phyloP scores from a whole-genome alignment of 495 filamentous ascomycete genomes.

The Aspergillus sparsus region DNA sequence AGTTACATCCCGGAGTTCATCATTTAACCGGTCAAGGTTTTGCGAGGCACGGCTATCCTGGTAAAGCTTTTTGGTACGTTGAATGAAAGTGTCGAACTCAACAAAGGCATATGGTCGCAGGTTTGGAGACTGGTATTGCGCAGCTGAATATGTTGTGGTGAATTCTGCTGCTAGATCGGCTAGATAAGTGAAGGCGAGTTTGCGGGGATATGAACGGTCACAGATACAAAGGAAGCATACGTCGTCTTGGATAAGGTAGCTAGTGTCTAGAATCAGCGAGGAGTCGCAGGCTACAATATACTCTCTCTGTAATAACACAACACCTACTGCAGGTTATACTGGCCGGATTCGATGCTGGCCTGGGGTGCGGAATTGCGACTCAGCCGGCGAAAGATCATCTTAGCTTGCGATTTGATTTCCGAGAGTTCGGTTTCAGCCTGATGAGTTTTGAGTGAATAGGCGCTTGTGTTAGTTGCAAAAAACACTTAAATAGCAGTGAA shows the following conservation, averaged over 20 bases:
- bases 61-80: slow-evolving; percentile 89
- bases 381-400: slow-evolving; percentile 83
- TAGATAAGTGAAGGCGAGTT: slow-evolving; percentile 98
- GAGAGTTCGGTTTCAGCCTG: slow-evolving; percentile 73
- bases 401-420: slow-evolving; percentile 88
- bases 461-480: slow-evolving; percentile 5
- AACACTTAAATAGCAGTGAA: slow-evolving; percentile 7
- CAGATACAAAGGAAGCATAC: slow-evolving; percentile 91
- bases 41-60: slow-evolving; percentile 84
- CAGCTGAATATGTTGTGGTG: slow-evolving; percentile 73
- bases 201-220: slow-evolving; percentile 92
- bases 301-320: neutral
- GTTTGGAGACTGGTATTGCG: slow-evolving; percentile 69
- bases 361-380: slow-evolving; percentile 85
- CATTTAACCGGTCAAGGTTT: slow-evolving; percentile 88
- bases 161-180: slow-evolving; percentile 90
- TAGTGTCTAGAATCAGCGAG: slow-evolving; percentile 30
- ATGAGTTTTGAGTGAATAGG: slow-evolving; percentile 12
- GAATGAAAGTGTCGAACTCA: slow-evolving; percentile 97
- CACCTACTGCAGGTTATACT: slow-evolving; percentile 83
- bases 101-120: slow-evolving; percentile 94
- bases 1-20: slow-evolving; percentile 95
- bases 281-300: neutral
- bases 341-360: slow-evolving; percentile 85
- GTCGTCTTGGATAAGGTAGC: slow-evolving; percentile 80